Percentiles rank a stretch among this genome's conserved stretches.
These are phyloP conservation scores for Soucietia sequanensis DNA, from an alignment of 805 yeast species.

Conservation along the genomic window DNA sequence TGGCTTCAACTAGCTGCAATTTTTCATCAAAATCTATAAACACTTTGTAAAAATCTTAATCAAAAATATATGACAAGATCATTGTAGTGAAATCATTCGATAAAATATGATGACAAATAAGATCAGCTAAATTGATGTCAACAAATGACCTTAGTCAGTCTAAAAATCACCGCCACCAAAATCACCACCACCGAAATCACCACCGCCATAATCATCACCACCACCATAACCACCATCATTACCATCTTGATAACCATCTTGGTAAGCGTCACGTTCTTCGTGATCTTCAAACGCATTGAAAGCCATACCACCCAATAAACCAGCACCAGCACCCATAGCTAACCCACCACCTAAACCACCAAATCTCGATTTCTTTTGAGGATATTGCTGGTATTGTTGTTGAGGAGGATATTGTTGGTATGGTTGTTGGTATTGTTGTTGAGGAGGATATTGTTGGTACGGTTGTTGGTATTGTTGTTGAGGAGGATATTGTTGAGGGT, in stretches of 20 bases:
- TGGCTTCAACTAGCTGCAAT: too few relatives aligned
- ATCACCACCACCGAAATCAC: constrained; percentile 26
- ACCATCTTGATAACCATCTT: constrained; percentile 35
- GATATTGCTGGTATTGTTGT: constrained; percentile 28
- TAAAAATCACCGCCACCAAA: constrained; percentile 36
- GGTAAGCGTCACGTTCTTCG: constrained; percentile 21
- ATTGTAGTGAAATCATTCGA: too few relatives aligned
- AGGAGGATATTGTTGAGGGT: constrained; percentile 16
- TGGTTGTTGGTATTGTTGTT: constrained; percentile 21
- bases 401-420: constrained; percentile 28
- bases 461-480: constrained; percentile 29
- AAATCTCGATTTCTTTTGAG: constrained; percentile 20
- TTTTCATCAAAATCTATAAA: too few relatives aligned
- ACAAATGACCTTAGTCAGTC: too few relatives aligned
- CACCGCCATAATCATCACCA: constrained; percentile 25
- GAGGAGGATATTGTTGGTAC: constrained; percentile 26
- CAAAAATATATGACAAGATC: too few relatives aligned
- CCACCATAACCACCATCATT: constrained; percentile 25
- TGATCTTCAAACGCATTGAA: constrained; percentile 29
- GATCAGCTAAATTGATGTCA: too few relatives aligned
- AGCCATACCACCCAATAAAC: constrained; percentile 61
- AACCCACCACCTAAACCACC: constrained; percentile 30
- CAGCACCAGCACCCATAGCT: constrained; percentile 49
- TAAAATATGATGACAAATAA: too few relatives aligned
- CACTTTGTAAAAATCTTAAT: too few relatives aligned